Evolutionary conservation across 2,329 filamentous ascomycete species (phyloP), one percentile per base, ranked within the genome.

Genomic region (Corniculantispora saksenae): DNA sequence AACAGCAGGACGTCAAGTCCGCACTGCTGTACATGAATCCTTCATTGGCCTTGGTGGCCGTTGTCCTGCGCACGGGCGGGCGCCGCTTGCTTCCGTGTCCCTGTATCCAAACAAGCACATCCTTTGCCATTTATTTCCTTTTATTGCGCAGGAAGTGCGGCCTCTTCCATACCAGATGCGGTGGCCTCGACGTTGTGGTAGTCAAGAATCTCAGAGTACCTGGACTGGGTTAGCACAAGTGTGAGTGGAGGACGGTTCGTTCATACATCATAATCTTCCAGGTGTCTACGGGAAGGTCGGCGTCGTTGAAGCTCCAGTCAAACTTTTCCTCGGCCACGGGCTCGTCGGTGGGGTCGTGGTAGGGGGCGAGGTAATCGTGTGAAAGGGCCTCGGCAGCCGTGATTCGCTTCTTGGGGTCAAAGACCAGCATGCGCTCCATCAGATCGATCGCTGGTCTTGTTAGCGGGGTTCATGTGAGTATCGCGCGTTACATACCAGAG

Each of bases 191-290:
- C 90, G 75, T 98, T 97, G 82, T 98, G 95, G 80, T 97, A 98
- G 79, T 98, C 94, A 72, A 98, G 90, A 73, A 99, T 98, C 79
- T 98, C 94, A 61, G 94, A 97, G 84, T 98, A 98, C 93, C 94
- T 97, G 27, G 21, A 9, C 29, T 43, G 6, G 29, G 10, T 66
- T 21, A 62, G 64, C 23, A 19, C 10, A 7, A 43, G 19, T 7
- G 17, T 3, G 2, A 51, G 29, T 38, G 6, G 38, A 21, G 2
- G 10, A n/a, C 9, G 10, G 13, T 40, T 43, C 12, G 9, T n/a
- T 53, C 91, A 75, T 84, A 97, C 95, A 99, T 99, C 95, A 98
- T 99, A 77, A 99, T 97, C 83, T 99, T 99, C 95, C 95, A 99
- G n/a, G 94, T 97, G 76, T 99, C 95, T 59, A 98, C 94, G 1